phyloP scores from a whole-genome alignment of 2,329 filamentous ascomycete species.

The Graphium sp. region DNA sequence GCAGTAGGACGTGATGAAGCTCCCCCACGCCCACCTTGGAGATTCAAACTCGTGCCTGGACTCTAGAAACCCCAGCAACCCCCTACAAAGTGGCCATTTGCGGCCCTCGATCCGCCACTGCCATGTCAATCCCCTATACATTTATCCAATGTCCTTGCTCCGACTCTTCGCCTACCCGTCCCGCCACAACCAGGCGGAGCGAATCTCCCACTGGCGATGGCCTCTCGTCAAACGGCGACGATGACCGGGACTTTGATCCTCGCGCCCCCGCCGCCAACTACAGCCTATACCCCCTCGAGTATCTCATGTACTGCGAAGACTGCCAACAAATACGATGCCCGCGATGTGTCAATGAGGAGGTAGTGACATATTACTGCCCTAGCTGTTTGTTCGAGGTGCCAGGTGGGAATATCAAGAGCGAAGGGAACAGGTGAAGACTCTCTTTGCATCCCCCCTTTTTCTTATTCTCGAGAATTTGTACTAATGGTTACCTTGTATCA shows the following conservation, averaged over 20 bases:
- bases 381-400: constrained; percentile 93
- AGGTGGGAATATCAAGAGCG: constrained; percentile 78
- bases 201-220: constrained; percentile 11
- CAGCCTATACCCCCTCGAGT: constrained; percentile 81
- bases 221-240: constrained; percentile 35
- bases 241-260: constrained; percentile 73
- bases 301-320: constrained; percentile 92
- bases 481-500: no score
- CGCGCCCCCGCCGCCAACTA: constrained; percentile 73
- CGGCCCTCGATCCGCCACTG: constrained; percentile 29
- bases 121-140: constrained; percentile 33
- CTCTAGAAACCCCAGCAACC: background rate
- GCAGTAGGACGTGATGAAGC: no score
- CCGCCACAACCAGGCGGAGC: constrained; percentile 6
- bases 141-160: constrained; percentile 53
- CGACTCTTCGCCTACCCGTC: constrained; percentile 17
- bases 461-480: background rate
- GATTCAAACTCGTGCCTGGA: constrained; percentile 1
- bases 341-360: constrained; percentile 81
- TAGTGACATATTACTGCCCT: constrained; percentile 88
- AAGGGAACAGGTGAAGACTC: constrained; percentile 65
- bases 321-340: constrained; percentile 93
- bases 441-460: background rate
- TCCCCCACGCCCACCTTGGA: no score
- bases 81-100: constrained; percentile 12